Evolutionary conservation across 345 rosid species (phyloP), one percentile per base, ranked within the genome.

Genomic region (Firmiana major): DNA sequence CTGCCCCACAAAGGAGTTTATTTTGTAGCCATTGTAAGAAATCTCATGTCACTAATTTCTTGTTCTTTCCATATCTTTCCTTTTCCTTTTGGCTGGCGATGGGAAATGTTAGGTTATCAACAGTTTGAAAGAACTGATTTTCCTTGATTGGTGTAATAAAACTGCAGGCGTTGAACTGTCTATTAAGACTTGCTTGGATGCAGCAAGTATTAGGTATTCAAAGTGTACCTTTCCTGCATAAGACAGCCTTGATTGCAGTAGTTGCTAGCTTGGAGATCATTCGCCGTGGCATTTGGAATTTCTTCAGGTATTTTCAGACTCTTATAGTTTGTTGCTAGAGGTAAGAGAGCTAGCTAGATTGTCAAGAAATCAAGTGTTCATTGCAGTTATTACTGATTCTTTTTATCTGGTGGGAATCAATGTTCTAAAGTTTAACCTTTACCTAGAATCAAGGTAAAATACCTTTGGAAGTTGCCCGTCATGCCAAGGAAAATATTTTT

Each of bases 201-300:
- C 91, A 85, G 83, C 77, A 91, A 7, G 91, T 91, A 34, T 79
- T 91, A 43, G 93, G 91, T 19, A 78, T 88, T 24, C 87, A 73
- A 78, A 83, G 84, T 36, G 81, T 86, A 36, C 89, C 92, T 3
- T 87, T 84, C 81, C 75, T 93, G 75, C 95, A 87, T 46, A 75
- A 74, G 48, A 79, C 78, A 78, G 93, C 90, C 76, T 76, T 93
- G 69, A 78, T 48, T 71, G 90, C 89, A 51, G 78, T 89, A 59
- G 75, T 94, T 80, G 88, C 87, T 3, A 55, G 88, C 81, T 79
- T 92, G 79, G 98, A 94, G 88, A 90, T 94, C 78, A 65, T 94
- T 71, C 91, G 97, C 9, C 90, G 96, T 12, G 97, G 97, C 51
- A 87, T 94, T 46, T 94, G 96, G 92, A 94, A 92, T 82, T 92